These are phyloP conservation scores for Phytomonas sp. DNA, from an alignment of 208 protist species.

Conservation along the genomic window DNA sequence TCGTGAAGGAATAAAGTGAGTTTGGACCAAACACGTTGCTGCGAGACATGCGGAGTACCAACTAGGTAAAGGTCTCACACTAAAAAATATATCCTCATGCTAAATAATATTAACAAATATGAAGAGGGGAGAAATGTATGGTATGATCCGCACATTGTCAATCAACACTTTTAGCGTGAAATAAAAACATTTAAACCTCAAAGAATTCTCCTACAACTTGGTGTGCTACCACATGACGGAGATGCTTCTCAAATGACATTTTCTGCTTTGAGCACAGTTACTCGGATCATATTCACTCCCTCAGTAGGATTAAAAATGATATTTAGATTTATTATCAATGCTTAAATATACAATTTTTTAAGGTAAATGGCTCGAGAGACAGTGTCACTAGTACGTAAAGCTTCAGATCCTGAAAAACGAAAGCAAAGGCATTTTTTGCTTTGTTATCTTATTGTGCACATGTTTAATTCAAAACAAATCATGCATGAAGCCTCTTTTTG, in stretches of 20 bases:
- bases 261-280: neutral
- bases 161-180: neutral
- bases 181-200: neutral
- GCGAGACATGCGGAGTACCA: slow-evolving; percentile 47
- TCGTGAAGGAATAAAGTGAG: slow-evolving; percentile 81
- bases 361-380: neutral
- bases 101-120: neutral
- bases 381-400: neutral
- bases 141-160: neutral
- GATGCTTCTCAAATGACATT: neutral
- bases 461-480: slow-evolving; percentile 14
- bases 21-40: slow-evolving; percentile 67
- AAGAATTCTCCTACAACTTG: neutral
- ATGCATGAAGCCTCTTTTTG: slow-evolving; percentile 46
- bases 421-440: neutral
- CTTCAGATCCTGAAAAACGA: neutral
- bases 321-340: neutral
- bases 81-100: neutral
- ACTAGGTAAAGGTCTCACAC: neutral
- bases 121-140: neutral
- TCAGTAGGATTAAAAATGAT: neutral
- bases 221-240: neutral
- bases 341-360: neutral
- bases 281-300: neutral
- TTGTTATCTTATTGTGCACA: neutral